Conservation (phyloP, 2,329 filamentous ascomycete species). For the Calonectria pseudoreteaudii region DNA sequence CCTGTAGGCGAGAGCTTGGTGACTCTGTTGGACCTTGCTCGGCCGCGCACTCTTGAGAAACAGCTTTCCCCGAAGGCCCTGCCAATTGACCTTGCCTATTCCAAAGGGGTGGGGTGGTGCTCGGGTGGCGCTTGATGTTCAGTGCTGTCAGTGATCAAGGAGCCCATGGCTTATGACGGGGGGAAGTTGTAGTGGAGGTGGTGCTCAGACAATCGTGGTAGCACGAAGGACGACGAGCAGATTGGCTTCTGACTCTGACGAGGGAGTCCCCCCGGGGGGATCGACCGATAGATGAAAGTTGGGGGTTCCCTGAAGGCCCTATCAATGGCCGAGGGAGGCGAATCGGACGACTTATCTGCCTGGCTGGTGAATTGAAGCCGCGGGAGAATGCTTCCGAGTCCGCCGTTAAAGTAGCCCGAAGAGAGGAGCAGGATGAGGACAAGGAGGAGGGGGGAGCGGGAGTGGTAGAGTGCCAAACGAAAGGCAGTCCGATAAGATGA, state of each 20-base stretch:
- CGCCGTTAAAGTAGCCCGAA: not conserved
- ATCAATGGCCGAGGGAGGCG: not conserved
- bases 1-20: not conserved
- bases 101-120: constrained; percentile 10
- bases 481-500: not conserved
- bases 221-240: constrained; percentile 20
- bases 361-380: not conserved
- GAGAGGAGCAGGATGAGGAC: not conserved
- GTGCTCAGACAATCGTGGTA: not conserved
- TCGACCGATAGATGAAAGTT: constrained; percentile 40
- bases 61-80: constrained; percentile 7
- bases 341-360: not conserved
- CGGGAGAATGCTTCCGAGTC: not conserved
- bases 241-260: constrained; percentile 42
- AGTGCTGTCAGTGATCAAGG: constrained; percentile 21
- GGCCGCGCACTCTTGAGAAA: not conserved
- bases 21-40: not conserved
- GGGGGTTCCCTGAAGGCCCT: constrained; percentile 25
- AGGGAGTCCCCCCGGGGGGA: constrained; percentile 35
- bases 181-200: not conserved
- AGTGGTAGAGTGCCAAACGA: constrained; percentile 23
- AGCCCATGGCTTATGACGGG: not conserved
- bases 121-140: constrained; percentile 20
- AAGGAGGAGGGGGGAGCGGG: constrained; percentile 1
- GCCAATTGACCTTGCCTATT: not conserved